Evolutionary conservation across 2,329 filamentous ascomycete species (phyloP).

Genomic region (Paracoccidioides lutzii): DNA sequence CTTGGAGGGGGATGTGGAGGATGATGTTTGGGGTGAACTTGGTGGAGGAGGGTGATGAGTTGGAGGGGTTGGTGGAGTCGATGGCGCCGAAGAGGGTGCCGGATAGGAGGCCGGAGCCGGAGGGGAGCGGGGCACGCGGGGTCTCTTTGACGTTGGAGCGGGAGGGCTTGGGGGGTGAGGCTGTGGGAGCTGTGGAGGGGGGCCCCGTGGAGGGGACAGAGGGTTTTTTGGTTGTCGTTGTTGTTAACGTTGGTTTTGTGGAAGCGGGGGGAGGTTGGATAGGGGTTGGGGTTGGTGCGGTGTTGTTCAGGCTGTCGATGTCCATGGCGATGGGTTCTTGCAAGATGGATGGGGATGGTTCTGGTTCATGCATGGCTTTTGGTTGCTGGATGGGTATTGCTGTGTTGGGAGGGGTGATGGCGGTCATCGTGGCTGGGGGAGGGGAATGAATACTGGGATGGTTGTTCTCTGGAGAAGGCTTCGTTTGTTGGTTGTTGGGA

Average conservation of each 20-base stretch:
- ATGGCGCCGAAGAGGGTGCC: slow-evolving; percentile 49
- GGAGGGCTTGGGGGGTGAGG: slow-evolving; percentile 44
- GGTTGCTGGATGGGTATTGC: slow-evolving; percentile 12
- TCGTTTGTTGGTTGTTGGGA: background rate
- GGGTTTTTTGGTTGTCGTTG: slow-evolving; percentile 31
- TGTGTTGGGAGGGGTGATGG: slow-evolving; percentile 2
- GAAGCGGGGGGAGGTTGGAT: slow-evolving; percentile 9
- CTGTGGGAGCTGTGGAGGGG: slow-evolving; percentile 40
- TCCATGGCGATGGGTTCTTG: slow-evolving; percentile 23
- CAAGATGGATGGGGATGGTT: slow-evolving; percentile 4
- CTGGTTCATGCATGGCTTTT: background rate
- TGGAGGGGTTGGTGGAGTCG: slow-evolving; percentile 33
- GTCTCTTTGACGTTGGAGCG: slow-evolving; percentile 46
- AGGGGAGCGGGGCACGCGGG: slow-evolving; percentile 42
- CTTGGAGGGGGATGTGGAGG: slow-evolving; percentile 66
- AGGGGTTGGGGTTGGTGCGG: slow-evolving; percentile 5
- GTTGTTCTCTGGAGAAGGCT: slow-evolving; percentile 3
- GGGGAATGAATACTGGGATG: slow-evolving; percentile 13
- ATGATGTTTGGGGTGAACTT: slow-evolving; percentile 61
- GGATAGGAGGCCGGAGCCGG: slow-evolving; percentile 51
- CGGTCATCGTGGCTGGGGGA: slow-evolving; percentile 6
- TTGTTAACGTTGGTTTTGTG: too few relatives aligned
- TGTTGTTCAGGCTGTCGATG: slow-evolving; percentile 17
- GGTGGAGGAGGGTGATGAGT: slow-evolving; percentile 26
- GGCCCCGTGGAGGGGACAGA: slow-evolving; percentile 35